Conservation (phyloP, 306 rosid species). For the Cucurbita moschata region DNA sequence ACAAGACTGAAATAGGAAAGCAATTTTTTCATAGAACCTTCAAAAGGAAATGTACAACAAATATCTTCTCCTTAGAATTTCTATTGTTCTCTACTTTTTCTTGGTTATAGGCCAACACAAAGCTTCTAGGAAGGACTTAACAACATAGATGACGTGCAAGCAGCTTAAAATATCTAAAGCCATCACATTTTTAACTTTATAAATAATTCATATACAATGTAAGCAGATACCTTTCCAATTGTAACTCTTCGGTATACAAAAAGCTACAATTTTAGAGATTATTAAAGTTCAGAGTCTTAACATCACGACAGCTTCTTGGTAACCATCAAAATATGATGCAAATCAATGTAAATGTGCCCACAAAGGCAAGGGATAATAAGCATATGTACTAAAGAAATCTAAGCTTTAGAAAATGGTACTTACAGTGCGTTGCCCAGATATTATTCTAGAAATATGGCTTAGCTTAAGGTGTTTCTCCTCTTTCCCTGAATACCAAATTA, state of each 20-base stretch:
- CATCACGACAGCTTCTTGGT: neutral
- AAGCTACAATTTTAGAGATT: neutral
- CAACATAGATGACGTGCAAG: neutral
- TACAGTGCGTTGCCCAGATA: conserved; percentile 98
- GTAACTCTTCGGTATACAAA: neutral
- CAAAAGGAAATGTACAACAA: neutral
- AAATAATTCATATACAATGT: neutral
- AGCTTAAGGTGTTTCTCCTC: conserved; percentile 95
- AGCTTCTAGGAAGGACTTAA: neutral
- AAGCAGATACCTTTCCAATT: neutral
- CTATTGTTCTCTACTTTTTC: neutral
- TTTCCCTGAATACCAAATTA: conserved; percentile 95
- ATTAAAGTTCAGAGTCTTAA: neutral
- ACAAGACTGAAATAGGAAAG: neutral
- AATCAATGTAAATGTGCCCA: neutral
- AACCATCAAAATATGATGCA: neutral
- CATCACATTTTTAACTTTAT: neutral
- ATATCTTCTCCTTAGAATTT: neutral
- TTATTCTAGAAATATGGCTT: conserved; percentile 85
- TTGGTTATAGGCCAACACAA: neutral
- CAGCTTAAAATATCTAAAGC: neutral
- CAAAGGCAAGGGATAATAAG: neutral
- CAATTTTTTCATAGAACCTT: neutral
- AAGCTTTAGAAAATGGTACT: conserved; percentile 18
- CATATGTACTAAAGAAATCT: neutral